Conservation (phyloP, 2,329 filamentous ascomycete species). For the Stachybotrys chartarum region DNA sequence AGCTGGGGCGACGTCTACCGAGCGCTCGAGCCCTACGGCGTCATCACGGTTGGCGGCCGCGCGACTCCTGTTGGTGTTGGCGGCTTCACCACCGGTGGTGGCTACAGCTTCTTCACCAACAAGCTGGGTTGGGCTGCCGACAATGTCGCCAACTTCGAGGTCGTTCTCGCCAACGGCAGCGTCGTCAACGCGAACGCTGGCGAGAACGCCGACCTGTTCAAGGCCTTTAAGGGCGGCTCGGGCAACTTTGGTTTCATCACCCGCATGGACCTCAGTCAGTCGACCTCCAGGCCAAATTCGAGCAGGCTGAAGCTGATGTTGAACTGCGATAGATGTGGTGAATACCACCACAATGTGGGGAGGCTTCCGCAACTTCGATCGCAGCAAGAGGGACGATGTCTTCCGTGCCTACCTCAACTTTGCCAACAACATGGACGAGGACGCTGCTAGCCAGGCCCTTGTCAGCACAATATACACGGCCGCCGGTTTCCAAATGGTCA, state of each 20-base stretch:
- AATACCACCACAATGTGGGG: not conserved
- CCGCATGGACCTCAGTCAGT: not conserved
- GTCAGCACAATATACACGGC: not conserved
- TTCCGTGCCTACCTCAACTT: not conserved
- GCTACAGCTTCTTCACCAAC: slow-evolving; percentile 7
- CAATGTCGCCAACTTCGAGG: not conserved
- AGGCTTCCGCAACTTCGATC: not conserved
- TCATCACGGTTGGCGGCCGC: slow-evolving; percentile 36
- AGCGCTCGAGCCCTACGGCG: slow-evolving; percentile 18
- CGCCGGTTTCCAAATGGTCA: slow-evolving; percentile 5
- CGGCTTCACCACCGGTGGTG: slow-evolving; percentile 18
- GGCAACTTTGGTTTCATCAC: not conserved
- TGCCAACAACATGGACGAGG: not conserved
- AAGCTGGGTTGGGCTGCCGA: not conserved
- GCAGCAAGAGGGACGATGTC: not conserved
- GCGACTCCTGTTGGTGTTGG: slow-evolving; percentile 22
- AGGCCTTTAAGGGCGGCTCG: not conserved
- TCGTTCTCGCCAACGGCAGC: not conserved
- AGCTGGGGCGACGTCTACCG: slow-evolving; percentile 28
- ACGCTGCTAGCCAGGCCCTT: not conserved
- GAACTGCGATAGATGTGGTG: not conserved
- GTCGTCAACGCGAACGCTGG: not conserved
- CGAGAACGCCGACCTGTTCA: not conserved
- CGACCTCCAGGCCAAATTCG: no score
- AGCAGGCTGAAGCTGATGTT: not conserved